Percentiles rank a stretch among this genome's conserved stretches.
Evolutionary conservation across 108 stramenopile genomes (phyloP).

Genomic region (Cyclotella baltica): DNA sequence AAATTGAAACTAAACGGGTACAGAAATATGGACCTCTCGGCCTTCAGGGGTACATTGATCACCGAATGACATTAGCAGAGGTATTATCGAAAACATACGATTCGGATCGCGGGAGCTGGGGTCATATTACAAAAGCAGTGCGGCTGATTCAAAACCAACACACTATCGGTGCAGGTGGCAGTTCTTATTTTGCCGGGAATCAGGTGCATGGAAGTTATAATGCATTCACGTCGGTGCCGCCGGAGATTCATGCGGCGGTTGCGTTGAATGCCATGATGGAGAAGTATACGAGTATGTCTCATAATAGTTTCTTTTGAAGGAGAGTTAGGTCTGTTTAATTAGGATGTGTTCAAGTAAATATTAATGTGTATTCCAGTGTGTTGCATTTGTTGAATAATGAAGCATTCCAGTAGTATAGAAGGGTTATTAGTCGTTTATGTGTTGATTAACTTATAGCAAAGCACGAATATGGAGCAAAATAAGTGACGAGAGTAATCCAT

Average conservation of each 20-base stretch:
- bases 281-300: slow-evolving; percentile 14
- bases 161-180: background rate
- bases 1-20: background rate
- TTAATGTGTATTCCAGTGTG: background rate
- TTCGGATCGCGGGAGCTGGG: slow-evolving; percentile 27
- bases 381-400: background rate
- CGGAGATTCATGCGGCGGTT: slow-evolving; percentile 38
- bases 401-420: no score
- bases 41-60: slow-evolving; percentile 19
- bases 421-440: no score
- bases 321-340: background rate
- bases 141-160: slow-evolving; percentile 2
- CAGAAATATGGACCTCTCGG: slow-evolving; percentile 13
- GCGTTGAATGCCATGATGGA: slow-evolving; percentile 42
- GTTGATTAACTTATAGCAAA: no score
- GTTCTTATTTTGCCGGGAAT: slow-evolving; percentile 1
- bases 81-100: slow-evolving; percentile 23
- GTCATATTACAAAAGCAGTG: slow-evolving; percentile 17
- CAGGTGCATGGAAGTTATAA: background rate
- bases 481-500: no score
- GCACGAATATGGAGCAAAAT: no score
- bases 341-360: background rate
- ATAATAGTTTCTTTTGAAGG: slow-evolving; percentile 35
- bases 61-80: slow-evolving; percentile 24
- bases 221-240: slow-evolving; percentile 11